Evolutionary conservation across 164 flowering plant species (phyloP).

Genomic region (Umbellularia californica): DNA sequence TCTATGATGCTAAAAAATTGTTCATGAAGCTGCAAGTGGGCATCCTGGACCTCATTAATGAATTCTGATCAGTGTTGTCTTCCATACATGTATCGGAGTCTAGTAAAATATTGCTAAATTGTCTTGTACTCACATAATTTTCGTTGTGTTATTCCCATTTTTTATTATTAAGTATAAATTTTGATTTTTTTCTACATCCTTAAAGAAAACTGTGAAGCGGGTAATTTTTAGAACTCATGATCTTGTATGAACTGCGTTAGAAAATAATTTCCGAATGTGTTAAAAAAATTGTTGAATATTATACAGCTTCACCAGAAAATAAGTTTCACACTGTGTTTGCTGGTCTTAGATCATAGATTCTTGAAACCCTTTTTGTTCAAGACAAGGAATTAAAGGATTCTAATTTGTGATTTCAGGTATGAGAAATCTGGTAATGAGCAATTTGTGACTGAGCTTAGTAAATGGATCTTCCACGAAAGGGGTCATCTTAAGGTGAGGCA

Average conservation of each 20-base stretch:
- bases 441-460: conserved; percentile 86
- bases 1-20: too few relatives aligned
- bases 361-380: neutral
- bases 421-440: conserved; percentile 94
- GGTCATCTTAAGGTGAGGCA: conserved; percentile 88
- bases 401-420: conserved; percentile 45
- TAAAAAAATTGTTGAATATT: neutral
- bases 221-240: too few relatives aligned
- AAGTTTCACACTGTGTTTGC: neutral
- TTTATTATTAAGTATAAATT: too few relatives aligned
- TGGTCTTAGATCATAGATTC: neutral
- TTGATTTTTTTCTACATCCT: too few relatives aligned
- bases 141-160: too few relatives aligned
- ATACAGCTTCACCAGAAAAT: neutral
- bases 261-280: too few relatives aligned
- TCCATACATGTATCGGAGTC: neutral
- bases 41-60: too few relatives aligned
- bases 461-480: conserved; percentile 99
- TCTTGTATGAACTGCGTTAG: too few relatives aligned
- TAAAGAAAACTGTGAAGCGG: too few relatives aligned
- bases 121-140: too few relatives aligned
- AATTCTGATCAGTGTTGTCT: too few relatives aligned
- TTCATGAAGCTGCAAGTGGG: too few relatives aligned
- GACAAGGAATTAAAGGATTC: conserved; percentile 9
- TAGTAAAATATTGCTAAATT: neutral